phyloP scores from a whole-genome alignment of 2,329 filamentous ascomycete genomes.

The Sclerotinia borealis region DNA sequence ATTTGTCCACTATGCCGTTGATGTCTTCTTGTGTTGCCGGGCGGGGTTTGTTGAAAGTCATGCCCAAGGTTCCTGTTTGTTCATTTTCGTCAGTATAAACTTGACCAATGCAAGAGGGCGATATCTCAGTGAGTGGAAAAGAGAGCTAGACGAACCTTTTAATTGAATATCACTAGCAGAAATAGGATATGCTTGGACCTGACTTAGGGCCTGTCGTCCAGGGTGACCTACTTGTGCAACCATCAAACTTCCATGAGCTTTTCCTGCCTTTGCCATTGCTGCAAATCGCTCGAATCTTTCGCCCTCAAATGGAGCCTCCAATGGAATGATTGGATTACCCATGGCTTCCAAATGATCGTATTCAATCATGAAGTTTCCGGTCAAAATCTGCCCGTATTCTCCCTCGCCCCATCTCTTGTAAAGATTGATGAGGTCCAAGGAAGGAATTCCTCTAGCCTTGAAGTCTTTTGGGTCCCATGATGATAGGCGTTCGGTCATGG shows the following conservation, averaged over 20 bases:
- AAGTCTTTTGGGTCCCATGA: slow-evolving; percentile 51
- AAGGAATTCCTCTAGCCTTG: slow-evolving; percentile 47
- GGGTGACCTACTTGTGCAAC: slow-evolving; percentile 58
- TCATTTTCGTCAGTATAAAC: neutral
- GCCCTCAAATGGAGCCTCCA: slow-evolving; percentile 44
- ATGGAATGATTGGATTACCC: slow-evolving; percentile 55
- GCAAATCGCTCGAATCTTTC: slow-evolving; percentile 55
- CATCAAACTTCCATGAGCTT: slow-evolving; percentile 52
- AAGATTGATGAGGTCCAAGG: slow-evolving; percentile 46
- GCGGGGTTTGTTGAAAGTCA: slow-evolving; percentile 48
- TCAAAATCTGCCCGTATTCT: slow-evolving; percentile 49
- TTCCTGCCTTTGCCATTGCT: slow-evolving; percentile 47
- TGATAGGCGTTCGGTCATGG: slow-evolving; percentile 60
- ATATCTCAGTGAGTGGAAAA: rapidly evolving
- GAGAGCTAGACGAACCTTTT: slow-evolving; percentile 22
- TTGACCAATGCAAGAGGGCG: neutral
- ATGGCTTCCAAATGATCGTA: slow-evolving; percentile 50
- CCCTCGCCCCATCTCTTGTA: slow-evolving; percentile 59
- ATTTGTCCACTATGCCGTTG: slow-evolving; percentile 50
- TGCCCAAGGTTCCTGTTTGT: slow-evolving; percentile 35
- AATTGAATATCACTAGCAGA: slow-evolving; percentile 38
- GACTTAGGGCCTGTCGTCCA: slow-evolving; percentile 38
- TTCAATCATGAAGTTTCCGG: slow-evolving; percentile 60
- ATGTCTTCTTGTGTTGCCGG: slow-evolving; percentile 51
- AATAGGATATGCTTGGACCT: slow-evolving; percentile 35